phyloP scores from a whole-genome alignment of 345 rosid genomes.

The Eucalyptus tenuipes region DNA sequence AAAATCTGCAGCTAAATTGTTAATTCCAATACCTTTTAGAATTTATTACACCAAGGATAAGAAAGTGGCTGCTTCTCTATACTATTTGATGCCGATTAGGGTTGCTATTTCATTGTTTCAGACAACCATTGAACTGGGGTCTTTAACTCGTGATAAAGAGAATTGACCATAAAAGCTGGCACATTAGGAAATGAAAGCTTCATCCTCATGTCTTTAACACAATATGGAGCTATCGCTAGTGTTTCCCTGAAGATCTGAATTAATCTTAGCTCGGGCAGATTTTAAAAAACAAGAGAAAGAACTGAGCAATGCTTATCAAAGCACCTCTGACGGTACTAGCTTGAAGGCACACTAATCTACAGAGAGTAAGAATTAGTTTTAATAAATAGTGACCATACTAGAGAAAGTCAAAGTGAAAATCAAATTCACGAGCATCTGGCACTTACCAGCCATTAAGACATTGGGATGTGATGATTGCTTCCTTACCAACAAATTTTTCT shows the following conservation, averaged over 20 bases:
- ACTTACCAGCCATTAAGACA: slow-evolving; percentile 98
- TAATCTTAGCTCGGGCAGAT: not conserved
- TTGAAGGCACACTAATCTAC: not conserved
- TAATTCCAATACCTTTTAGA: not conserved
- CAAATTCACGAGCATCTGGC: not conserved
- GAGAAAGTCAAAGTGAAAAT: not conserved
- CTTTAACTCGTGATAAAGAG: not conserved
- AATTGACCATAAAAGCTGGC: not conserved
- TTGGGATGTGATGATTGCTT: slow-evolving; percentile 90
- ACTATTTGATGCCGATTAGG: not conserved
- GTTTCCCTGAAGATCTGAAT: not conserved
- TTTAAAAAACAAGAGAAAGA: not conserved
- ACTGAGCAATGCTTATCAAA: not conserved
- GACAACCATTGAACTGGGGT: not conserved
- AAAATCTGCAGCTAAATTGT: not conserved
- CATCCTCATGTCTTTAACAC: not conserved
- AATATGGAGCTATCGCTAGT: not conserved
- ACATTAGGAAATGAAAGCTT: not conserved
- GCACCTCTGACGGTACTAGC: not conserved
- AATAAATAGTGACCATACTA: not conserved
- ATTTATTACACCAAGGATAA: not conserved
- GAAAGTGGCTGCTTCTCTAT: not conserved
- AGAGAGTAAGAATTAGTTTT: not conserved
- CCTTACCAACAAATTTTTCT: slow-evolving; percentile 94
- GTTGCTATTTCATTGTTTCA: not conserved